These are phyloP conservation scores for Fusarium setosum DNA, from an alignment of 2,329 filamentous ascomycete genomes.

Conservation along the genomic window DNA sequence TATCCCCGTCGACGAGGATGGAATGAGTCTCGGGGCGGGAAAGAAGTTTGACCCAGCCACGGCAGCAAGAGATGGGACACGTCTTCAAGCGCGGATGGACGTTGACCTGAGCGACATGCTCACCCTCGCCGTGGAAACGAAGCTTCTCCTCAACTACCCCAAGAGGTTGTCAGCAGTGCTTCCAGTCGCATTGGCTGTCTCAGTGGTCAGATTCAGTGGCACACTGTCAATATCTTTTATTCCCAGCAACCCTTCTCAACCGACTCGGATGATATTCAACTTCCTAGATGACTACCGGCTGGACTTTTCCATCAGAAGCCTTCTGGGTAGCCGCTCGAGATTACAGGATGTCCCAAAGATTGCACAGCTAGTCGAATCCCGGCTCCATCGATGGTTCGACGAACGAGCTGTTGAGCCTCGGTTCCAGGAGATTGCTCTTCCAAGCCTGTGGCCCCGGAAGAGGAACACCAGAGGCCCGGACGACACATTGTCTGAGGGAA, in stretches of 20 bases:
- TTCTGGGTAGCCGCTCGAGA: conserved; percentile 82
- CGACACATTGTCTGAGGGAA: conserved; percentile 61
- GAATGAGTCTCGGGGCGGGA: conserved; percentile 64
- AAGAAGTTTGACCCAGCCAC: conserved; percentile 64
- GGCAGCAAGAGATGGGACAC: conserved; percentile 71
- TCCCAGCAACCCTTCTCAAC: conserved; percentile 76
- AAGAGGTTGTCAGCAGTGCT: conserved; percentile 89
- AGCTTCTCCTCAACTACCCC: conserved; percentile 93
- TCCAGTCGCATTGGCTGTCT: conserved; percentile 91
- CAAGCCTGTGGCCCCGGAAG: conserved; percentile 85
- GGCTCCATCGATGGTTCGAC: conserved; percentile 88
- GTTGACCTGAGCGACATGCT: conserved; percentile 97
- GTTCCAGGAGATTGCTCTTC: conserved; percentile 87
- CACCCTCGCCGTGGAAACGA: conserved; percentile 93
- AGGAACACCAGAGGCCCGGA: conserved; percentile 83
- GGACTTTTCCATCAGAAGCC: conserved; percentile 82
- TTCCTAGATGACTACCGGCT: conserved; percentile 91
- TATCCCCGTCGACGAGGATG: conserved; percentile 89
- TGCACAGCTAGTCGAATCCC: conserved; percentile 82
- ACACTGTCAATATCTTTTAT: conserved; percentile 95
- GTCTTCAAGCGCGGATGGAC: conserved; percentile 95
- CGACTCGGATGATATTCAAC: conserved; percentile 93
- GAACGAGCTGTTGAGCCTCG: conserved; percentile 86
- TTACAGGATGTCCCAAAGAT: conserved; percentile 91
- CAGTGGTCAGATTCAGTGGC: conserved; percentile 92